Conservation (phyloP, 176 grass and related monocot species). For the Oryza longistaminata region DNA sequence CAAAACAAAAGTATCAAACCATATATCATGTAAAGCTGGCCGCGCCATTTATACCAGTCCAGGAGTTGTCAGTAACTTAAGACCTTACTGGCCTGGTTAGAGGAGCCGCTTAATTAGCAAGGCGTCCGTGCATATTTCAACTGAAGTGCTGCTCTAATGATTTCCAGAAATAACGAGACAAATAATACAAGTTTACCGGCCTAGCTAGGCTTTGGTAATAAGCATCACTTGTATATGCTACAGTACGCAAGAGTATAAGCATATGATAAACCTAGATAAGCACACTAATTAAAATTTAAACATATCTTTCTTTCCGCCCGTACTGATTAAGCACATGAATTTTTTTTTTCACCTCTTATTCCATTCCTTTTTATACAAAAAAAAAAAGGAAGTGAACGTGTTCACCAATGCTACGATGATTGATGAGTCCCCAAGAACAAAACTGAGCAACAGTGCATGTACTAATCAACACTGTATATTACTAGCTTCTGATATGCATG, state of each 20-base stretch:
- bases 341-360: not conserved
- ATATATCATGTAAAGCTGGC: not conserved
- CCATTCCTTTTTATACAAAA: not conserved
- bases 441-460: not conserved
- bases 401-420: not conserved
- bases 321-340: not conserved
- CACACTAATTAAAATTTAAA: not conserved
- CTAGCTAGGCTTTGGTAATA: not conserved
- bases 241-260: constrained; percentile 1
- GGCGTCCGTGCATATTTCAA: not conserved
- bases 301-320: not conserved
- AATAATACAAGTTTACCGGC: not conserved
- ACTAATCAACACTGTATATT: not conserved
- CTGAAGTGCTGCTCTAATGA: not conserved
- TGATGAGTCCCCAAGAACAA: not conserved
- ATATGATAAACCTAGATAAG: not conserved
- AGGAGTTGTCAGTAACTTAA: not conserved
- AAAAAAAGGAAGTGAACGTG: not conserved
- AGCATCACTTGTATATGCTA: not conserved
- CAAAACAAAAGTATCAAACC: not conserved
- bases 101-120: not conserved
- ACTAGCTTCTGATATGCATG: not conserved
- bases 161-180: not conserved
- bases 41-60: not conserved
- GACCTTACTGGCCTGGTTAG: not conserved